These are phyloP conservation scores for Neofusicoccum cordaticola DNA, from an alignment of 2,329 filamentous ascomycete species.

Conservation along the genomic window DNA sequence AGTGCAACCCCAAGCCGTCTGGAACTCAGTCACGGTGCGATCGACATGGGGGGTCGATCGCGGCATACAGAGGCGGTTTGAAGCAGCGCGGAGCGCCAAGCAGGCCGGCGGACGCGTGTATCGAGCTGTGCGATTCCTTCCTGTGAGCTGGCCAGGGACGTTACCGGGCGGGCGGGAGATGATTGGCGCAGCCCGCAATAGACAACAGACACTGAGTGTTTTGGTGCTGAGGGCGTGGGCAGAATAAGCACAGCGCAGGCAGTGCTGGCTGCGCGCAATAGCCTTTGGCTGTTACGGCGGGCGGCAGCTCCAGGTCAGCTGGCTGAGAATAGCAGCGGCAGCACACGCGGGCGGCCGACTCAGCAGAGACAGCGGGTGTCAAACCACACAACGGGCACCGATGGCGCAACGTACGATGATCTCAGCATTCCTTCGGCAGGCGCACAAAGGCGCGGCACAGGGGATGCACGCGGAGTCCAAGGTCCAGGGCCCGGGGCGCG, in stretches of 20 bases:
- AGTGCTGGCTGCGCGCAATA: slow-evolving; percentile 1
- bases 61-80: not conserved
- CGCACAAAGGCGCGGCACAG: slow-evolving; percentile 1
- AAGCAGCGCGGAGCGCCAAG: slow-evolving; percentile 6
- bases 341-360: not conserved
- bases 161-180: not conserved
- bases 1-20: not conserved
- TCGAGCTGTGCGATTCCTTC: not conserved
- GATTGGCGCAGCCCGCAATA: not conserved
- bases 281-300: not conserved
- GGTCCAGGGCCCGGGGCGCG: not conserved
- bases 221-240: not conserved
- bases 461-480: slow-evolving; percentile 6
- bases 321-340: not conserved
- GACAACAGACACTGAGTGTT: not conserved
- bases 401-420: not conserved
- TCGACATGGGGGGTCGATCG: not conserved
- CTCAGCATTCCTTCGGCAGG: not conserved
- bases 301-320: not conserved
- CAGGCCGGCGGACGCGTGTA: not conserved
- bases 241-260: not conserved
- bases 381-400: too few relatives aligned
- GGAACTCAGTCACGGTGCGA: not conserved
- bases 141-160: not conserved
- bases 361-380: not conserved